Conservation (phyloP, 345 rosid species). For the Laguncularia racemosa region DNA sequence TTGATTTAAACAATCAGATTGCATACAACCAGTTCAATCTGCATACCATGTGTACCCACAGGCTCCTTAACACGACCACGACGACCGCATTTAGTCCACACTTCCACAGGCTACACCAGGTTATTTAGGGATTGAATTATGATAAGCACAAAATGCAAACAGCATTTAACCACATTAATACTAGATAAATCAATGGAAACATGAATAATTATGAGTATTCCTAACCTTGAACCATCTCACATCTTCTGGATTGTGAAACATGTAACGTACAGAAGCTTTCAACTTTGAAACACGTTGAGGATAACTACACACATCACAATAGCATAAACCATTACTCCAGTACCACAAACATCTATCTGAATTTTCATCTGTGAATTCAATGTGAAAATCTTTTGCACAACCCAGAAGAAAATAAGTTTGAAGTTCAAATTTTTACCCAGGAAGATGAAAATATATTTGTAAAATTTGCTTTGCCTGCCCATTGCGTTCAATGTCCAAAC, state of each 20-base stretch:
- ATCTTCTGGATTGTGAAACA: slow-evolving; percentile 94
- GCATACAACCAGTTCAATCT: not conserved
- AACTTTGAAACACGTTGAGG: slow-evolving; percentile 86
- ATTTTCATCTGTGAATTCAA: slow-evolving; percentile 1
- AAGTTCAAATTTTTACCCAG: too few relatives aligned
- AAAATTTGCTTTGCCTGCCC: too few relatives aligned
- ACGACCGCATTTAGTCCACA: slow-evolving; percentile 72
- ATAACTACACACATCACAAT: slow-evolving; percentile 42
- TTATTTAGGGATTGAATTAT: slow-evolving; percentile 1
- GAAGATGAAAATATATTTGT: too few relatives aligned
- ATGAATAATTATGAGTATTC: not conserved
- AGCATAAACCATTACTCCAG: not conserved
- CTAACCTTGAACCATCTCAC: slow-evolving; percentile 96
- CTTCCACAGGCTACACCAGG: slow-evolving; percentile 79
- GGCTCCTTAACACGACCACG: slow-evolving; percentile 95
- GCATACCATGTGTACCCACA: slow-evolving; percentile 87
- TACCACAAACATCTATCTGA: not conserved
- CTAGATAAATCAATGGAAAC: not conserved
- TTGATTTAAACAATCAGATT: not conserved
- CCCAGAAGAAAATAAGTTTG: too few relatives aligned
- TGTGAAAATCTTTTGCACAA: too few relatives aligned
- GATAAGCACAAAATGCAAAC: not conserved
- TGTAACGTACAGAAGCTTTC: slow-evolving; percentile 77
- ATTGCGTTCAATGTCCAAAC: too few relatives aligned
- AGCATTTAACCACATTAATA: not conserved